Base-by-base conservation (phyloP, 2,329 filamentous ascomycete genomes). In the Aureobasidium sp. region DNA sequence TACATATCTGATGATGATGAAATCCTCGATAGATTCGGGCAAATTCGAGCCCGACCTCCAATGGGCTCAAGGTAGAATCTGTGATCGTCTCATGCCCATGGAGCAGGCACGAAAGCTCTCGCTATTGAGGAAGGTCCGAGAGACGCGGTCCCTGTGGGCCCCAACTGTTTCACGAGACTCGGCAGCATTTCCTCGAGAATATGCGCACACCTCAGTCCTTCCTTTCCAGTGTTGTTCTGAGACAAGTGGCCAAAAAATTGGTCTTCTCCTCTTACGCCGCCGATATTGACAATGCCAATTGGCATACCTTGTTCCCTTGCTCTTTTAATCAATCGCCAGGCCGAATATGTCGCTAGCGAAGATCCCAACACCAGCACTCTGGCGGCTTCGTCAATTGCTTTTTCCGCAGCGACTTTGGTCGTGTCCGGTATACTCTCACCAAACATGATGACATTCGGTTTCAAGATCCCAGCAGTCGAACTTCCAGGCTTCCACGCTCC, bases 361-460 rank as follows among this genome's bases (percentile, higher is more conserved):
- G 93, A 98, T 5, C 95, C 96, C 20, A 98, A 78, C 11, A 98
- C 87, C 27, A 98, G 82, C 42, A 98, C 79, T 67, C 89, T 88
- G 8, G 89, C 90, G 1, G 94, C 92, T 33, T 86, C 85, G 73
- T 98, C 93, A 58, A 98, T 89, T 16, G 92, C 92, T 33, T 88
- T 81, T 75, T 98, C 95, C 1, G 95, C 95, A 0, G 89, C 90
- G 1, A 82, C 78, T 77, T 97, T 98, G 42, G 95, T 90, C 1
- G 80, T 73, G 1, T 80, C 78, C 0, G 88, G 83, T 58, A 98
- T 97, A 67, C 89, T 95, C 79, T 98, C 96, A 20, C 96, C 96
- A 77, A 98, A 98, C 94, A 98, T 98, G 72, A 95, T 90, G 2
- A 99, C 95, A 1, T 93, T 93, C 4, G 96, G 96, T 75, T 98